These are phyloP conservation scores for Colletotrichum salicis DNA, from an alignment of 2,329 filamentous ascomycete genomes.

Conservation along the genomic window DNA sequence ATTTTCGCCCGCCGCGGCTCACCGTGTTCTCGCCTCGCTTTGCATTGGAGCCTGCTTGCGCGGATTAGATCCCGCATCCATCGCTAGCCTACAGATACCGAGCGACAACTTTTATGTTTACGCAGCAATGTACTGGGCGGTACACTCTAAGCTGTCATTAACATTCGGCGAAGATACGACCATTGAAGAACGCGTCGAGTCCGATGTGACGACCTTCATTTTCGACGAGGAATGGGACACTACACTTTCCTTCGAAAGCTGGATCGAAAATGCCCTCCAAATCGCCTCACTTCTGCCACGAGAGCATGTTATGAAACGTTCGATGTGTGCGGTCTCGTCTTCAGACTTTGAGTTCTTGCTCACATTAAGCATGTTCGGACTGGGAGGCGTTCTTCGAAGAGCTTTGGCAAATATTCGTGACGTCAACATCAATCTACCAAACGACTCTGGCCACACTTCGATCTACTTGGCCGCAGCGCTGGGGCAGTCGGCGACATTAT, in stretches of 20 bases:
- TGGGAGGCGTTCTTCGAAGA: background rate
- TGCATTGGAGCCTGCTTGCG: background rate
- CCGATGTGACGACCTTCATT: background rate
- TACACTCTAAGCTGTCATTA: background rate
- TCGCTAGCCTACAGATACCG: fast-evolving
- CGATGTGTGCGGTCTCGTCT: background rate
- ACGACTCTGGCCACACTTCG: fast-evolving
- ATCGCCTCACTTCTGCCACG: background rate
- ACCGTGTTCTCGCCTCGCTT: background rate
- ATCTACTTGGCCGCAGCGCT: background rate
- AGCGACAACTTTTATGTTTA: background rate
- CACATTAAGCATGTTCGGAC: background rate
- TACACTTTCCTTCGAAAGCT: background rate
- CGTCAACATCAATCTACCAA: background rate
- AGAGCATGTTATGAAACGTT: background rate
- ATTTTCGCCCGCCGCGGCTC: background rate
- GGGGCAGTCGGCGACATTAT: background rate
- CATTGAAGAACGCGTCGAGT: fast-evolving
- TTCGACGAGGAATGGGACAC: background rate
- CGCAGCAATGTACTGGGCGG: background rate
- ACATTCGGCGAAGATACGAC: too few species aligned
- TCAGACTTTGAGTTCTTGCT: background rate
- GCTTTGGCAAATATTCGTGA: background rate
- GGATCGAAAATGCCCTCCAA: background rate
- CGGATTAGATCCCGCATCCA: background rate